phyloP scores from a whole-genome alignment of 129 eudicot genomes.

The Flaveria linearis region DNA sequence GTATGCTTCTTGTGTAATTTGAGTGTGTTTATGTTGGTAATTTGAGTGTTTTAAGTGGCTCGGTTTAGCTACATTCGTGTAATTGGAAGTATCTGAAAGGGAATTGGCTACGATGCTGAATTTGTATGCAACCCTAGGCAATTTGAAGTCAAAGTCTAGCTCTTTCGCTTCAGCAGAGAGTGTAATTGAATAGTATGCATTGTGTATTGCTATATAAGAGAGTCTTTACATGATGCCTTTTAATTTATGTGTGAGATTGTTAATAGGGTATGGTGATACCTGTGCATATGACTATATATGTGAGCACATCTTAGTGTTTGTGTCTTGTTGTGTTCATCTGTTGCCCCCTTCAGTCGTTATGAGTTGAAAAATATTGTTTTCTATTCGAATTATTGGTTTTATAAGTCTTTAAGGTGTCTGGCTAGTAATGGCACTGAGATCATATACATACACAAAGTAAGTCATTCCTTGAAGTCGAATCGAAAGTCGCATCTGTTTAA shows the following conservation, averaged over 20 bases:
- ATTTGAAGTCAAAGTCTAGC: background rate
- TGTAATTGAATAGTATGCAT: conserved; percentile 5
- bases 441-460: background rate
- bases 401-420: conserved; percentile 20
- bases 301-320: too few species aligned
- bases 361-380: too few species aligned
- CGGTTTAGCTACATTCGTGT: conserved; percentile 15
- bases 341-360: too few species aligned
- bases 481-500: background rate
- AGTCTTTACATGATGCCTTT: background rate
- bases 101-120: conserved; percentile 13
- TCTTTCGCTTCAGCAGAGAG: background rate
- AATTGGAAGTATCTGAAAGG: background rate
- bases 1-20: conserved; percentile 31
- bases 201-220: background rate
- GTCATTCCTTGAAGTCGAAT: background rate
- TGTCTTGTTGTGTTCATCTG: too few species aligned
- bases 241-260: too few species aligned
- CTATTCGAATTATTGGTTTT: background rate
- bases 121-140: background rate
- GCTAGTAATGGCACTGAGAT: background rate
- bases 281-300: too few species aligned
- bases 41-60: conserved; percentile 9
- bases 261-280: too few species aligned
- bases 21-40: background rate